These are phyloP conservation scores for Xylaria longipes DNA, from an alignment of 495 filamentous ascomycete species.

Conservation along the genomic window DNA sequence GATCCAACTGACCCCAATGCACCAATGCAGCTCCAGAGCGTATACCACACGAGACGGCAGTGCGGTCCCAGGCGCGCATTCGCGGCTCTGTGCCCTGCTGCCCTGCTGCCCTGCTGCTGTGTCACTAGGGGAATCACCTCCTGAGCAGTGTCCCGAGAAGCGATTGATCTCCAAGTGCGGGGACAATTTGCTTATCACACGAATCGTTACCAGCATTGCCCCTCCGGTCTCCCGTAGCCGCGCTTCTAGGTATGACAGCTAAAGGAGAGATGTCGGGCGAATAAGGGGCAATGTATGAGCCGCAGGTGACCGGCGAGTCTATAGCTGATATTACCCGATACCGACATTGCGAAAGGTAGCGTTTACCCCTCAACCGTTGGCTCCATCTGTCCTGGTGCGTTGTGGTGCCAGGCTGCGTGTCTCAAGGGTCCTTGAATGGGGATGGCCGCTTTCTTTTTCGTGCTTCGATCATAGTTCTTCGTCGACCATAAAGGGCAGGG, in stretches of 20 bases:
- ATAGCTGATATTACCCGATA: conserved; percentile 25
- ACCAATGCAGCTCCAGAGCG: not conserved
- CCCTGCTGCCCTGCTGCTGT: not conserved
- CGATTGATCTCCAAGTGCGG: conserved; percentile 4
- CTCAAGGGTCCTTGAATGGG: conserved; percentile 1
- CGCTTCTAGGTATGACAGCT: conserved; percentile 2
- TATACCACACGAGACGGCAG: conserved; percentile 7
- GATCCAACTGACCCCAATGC: not conserved
- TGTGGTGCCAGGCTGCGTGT: conserved; percentile 7
- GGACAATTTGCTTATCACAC: conserved; percentile 1
- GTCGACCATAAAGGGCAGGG: conserved; percentile 36
- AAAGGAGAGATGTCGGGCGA: conserved; percentile 6
- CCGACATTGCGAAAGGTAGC: conserved; percentile 17
- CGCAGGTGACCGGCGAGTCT: conserved; percentile 19
- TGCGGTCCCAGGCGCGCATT: conserved; percentile 4
- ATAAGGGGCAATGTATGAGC: conserved; percentile 3
- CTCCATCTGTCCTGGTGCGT: conserved; percentile 13
- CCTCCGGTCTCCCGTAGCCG: conserved; percentile 19
- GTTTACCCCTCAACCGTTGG: conserved; percentile 26
- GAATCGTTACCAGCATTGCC: not conserved
- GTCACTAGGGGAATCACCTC: not conserved
- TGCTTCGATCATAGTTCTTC: conserved; percentile 23
- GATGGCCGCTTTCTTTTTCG: conserved; percentile 6
- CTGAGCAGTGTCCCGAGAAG: not conserved
- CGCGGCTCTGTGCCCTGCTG: conserved; percentile 10